Base-by-base conservation (phyloP, 192 early-diverging fungal genomes). In the Podila clonocystis region DNA sequence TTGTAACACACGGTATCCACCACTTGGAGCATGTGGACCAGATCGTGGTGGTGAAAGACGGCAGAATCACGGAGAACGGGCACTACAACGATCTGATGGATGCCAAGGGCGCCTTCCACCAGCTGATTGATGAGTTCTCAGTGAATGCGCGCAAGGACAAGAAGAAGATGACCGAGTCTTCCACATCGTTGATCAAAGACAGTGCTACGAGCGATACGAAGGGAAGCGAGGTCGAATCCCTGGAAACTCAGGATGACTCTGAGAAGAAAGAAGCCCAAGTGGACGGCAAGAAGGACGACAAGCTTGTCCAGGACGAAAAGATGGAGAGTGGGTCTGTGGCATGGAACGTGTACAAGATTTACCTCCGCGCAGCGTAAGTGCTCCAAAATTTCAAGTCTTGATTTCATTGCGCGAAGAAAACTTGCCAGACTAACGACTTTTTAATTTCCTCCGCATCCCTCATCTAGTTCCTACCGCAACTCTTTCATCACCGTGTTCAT, bases 1-100 rank as follows among this genome's bases (percentile, higher is more conserved):
- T 96, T 38, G 94, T 95, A 20, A 94, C 94, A 8, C 91, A 92
- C 61, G 91, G 90, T n/a, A 91, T 97, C 36, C 89, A 91, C 45
- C 91, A 92, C 61, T 63, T 97, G 7, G 87, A 86, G 50, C 83
- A 88, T 34, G 75, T 86, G 0, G 90, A 95, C 63, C 76, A 83
- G 13, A 85, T 95, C 8, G 65, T 95, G 60, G 80, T 94, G 82
- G 71, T 98, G 36, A 82, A 83, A 38, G 87, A 95, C 20, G 95
- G 95, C 4, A 55, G 69, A 11, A 87, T 96, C 9, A 75, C 62
- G 49, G 91, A 93, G 67, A 82, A 86, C 30, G 96, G 94, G 34
- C 66, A 82, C 9, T 93, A 89, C 70, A 68, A 84, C 11, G 82
- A 86, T 1, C 85, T 97, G 31, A 93, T 96, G 85, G 69, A 65